phyloP scores from a whole-genome alignment of 257 asterid species.

The Lavandula angustifolia region DNA sequence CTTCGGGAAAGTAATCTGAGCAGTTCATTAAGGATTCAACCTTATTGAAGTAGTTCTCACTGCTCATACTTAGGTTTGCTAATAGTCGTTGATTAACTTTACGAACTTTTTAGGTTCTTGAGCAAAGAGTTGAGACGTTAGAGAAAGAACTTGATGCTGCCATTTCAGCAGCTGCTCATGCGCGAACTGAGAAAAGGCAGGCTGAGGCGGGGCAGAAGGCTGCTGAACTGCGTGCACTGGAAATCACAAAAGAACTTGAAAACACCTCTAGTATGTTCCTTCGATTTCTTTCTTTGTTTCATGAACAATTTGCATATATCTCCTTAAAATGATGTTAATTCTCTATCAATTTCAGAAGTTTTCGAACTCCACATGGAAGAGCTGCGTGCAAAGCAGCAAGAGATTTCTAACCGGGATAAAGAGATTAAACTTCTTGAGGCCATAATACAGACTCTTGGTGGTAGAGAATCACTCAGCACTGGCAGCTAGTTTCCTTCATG shows the following conservation, averaged over 20 bases:
- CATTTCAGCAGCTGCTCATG: constrained; percentile 94
- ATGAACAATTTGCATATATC: no score
- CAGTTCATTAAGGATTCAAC: no score
- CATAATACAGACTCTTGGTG: constrained; percentile 93
- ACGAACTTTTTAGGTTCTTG: constrained; percentile 61
- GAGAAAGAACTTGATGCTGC: constrained; percentile 93
- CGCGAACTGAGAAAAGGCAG: constrained; percentile 88
- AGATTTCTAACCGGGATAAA: constrained; percentile 76
- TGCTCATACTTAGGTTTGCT: no score
- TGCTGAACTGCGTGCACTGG: constrained; percentile 80
- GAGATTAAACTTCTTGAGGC: constrained; percentile 96
- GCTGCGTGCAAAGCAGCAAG: constrained; percentile 82
- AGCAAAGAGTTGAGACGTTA: constrained; percentile 89
- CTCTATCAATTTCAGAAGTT: constrained; percentile 64
- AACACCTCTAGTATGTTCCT: constrained; percentile 80
- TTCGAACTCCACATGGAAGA: constrained; percentile 95
- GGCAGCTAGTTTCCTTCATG: constrained; percentile 31
- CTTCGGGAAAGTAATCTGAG: no score
- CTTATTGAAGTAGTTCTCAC: no score
- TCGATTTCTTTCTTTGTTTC: no score
- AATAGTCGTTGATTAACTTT: background rate
- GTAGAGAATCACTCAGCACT: constrained; percentile 50
- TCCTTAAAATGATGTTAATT: background rate
- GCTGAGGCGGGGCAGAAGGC: constrained; percentile 92
- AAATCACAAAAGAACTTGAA: constrained; percentile 83